Evolutionary conservation across 495 filamentous ascomycete species (phyloP).

Genomic region (Amphirosellinia nigrospora): DNA sequence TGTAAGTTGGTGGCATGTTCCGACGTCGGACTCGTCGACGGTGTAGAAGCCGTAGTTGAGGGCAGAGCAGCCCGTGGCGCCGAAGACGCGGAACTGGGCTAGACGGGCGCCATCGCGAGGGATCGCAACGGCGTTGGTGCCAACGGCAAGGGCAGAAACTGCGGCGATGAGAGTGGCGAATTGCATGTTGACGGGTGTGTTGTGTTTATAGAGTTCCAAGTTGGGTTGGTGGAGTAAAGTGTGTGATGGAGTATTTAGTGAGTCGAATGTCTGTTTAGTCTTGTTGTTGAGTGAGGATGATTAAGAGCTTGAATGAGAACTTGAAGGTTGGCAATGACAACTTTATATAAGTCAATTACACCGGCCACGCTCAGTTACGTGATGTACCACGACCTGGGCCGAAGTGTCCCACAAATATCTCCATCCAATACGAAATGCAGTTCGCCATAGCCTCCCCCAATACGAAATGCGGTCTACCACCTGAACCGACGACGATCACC

Average conservation of each 20-base stretch:
- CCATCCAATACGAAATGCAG: conserved; percentile 19
- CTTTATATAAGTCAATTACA: too few relatives aligned
- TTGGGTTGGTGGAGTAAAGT: background rate
- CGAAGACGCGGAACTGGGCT: conserved; percentile 39
- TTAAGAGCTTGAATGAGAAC: background rate
- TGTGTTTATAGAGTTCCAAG: background rate
- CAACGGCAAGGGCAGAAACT: conserved; percentile 29
- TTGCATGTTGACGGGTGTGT: conserved; percentile 38
- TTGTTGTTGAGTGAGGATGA: background rate
- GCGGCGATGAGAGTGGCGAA: conserved; percentile 35
- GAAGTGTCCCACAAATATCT: conserved; percentile 15
- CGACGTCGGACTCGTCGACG: conserved; percentile 33
- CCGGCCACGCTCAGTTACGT: background rate
- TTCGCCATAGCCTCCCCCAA: conserved; percentile 6
- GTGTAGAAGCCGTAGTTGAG: conserved; percentile 40
- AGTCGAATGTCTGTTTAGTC: background rate
- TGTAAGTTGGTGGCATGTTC: conserved; percentile 30
- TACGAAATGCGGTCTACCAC: conserved; percentile 18
- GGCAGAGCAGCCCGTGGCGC: conserved; percentile 30
- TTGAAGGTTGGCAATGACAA: background rate
- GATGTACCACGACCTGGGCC: background rate
- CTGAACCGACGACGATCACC: conserved; percentile 7
- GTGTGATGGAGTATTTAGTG: background rate
- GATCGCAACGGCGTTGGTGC: conserved; percentile 30
- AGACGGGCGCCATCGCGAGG: conserved; percentile 34